These are phyloP conservation scores for Aethionema arabicum DNA, from an alignment of 345 rosid species.

Conservation along the genomic window DNA sequence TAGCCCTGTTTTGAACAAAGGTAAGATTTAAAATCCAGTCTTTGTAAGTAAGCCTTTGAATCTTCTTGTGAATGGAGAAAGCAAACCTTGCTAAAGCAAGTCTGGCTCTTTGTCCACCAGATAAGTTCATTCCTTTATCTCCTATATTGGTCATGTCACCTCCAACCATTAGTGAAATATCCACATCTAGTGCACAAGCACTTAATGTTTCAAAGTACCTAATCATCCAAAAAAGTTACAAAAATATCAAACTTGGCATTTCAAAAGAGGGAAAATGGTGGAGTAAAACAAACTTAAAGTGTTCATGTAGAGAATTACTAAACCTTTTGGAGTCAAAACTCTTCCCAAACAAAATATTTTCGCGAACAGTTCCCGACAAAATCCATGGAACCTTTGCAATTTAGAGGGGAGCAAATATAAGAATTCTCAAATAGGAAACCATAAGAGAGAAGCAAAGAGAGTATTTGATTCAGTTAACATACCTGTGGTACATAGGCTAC, in stretches of 20 bases:
- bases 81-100: slow-evolving; percentile 88
- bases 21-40: neutral
- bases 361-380: slow-evolving; percentile 79
- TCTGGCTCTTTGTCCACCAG: slow-evolving; percentile 97
- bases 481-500: slow-evolving; percentile 94
- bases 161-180: slow-evolving; percentile 77
- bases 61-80: slow-evolving; percentile 11
- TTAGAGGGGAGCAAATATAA: slow-evolving; percentile 27
- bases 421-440: slow-evolving; percentile 23
- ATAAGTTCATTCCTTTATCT: slow-evolving; percentile 85
- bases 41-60: neutral
- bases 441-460: slow-evolving; percentile 16
- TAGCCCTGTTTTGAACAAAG: slow-evolving; percentile 54
- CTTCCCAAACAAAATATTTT: slow-evolving; percentile 71
- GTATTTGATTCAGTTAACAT: slow-evolving; percentile 19
- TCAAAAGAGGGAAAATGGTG: neutral
- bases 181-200: slow-evolving; percentile 80
- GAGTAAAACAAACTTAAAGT: slow-evolving; percentile 6
- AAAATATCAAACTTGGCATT: neutral
- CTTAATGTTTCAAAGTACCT: slow-evolving; percentile 63
- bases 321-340: slow-evolving; percentile 67
- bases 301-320: slow-evolving; percentile 3
- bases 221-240: slow-evolving; percentile 28
- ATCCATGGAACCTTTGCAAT: slow-evolving; percentile 83
- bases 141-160: slow-evolving; percentile 82